Conservation (phyloP, 345 rosid genomes). For the Hibiscus syriacus region DNA sequence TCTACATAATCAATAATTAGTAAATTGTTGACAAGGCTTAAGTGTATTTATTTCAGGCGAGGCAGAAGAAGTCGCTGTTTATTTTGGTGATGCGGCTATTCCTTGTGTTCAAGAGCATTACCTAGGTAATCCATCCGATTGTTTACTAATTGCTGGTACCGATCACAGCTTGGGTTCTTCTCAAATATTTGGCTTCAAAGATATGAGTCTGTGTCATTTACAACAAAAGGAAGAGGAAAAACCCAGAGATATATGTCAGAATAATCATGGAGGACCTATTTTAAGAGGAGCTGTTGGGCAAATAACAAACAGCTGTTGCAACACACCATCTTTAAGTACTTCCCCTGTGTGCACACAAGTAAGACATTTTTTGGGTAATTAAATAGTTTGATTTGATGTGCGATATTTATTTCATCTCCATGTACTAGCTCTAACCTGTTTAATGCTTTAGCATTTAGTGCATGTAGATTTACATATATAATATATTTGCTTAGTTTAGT, state of each 20-base stretch:
- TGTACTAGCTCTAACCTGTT: not conserved
- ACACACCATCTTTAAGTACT: conserved; percentile 52
- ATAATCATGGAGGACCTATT: conserved; percentile 32
- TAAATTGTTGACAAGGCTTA: not conserved
- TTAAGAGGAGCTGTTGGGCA: conserved; percentile 40
- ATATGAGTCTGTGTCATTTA: conserved; percentile 38
- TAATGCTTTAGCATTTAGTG: not conserved
- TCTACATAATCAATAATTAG: not conserved
- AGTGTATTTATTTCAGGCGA: conserved; percentile 40
- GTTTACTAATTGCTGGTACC: conserved; percentile 21
- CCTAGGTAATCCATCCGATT: conserved; percentile 26
- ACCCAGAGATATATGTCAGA: conserved; percentile 37
- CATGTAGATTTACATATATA: not conserved
- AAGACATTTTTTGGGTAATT: conserved; percentile 12
- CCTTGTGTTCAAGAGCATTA: conserved; percentile 52
- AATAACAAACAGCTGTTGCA: conserved; percentile 41
- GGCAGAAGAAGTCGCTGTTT: conserved; percentile 65
- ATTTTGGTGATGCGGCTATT: conserved; percentile 63
- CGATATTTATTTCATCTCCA: not conserved
- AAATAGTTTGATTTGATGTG: not conserved
- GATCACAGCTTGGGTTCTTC: conserved; percentile 31
- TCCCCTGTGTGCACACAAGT: conserved; percentile 74
- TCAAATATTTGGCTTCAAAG: conserved; percentile 31
- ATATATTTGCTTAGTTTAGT: not conserved
- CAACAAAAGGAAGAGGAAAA: conserved; percentile 42